phyloP scores from a whole-genome alignment of 2,329 filamentous ascomycete genomes.

The Penicillium corylophilum region DNA sequence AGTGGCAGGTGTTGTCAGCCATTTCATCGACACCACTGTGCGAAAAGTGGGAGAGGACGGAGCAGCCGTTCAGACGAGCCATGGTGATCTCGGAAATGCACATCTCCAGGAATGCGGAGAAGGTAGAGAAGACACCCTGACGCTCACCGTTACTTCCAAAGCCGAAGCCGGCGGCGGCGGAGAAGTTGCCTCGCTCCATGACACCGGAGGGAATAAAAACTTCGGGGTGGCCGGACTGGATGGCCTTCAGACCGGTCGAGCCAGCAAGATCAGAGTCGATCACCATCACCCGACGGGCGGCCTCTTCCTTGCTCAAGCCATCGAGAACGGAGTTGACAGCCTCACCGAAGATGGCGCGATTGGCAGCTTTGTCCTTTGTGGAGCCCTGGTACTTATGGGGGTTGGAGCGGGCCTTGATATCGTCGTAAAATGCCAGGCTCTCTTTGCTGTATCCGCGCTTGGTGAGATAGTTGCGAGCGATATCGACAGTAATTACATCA shows the following conservation, averaged over 20 bases:
- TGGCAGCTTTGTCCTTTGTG: conserved; percentile 37
- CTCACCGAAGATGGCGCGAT: conserved; percentile 41
- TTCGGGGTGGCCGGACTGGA: conserved; percentile 38
- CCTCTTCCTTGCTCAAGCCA: conserved; percentile 38
- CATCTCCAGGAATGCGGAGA: conserved; percentile 44
- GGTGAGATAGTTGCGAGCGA: conserved; percentile 38
- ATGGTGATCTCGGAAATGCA: conserved; percentile 43
- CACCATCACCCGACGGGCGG: conserved; percentile 38
- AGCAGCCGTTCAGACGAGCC: conserved; percentile 40
- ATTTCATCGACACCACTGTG: conserved; percentile 44
- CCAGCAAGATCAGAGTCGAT: conserved; percentile 44
- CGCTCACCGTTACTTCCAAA: conserved; percentile 36
- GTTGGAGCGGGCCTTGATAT: conserved; percentile 33
- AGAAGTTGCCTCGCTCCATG: conserved; percentile 45
- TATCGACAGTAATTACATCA: conserved; percentile 40
- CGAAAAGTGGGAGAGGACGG: conserved; percentile 42
- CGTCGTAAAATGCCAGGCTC: conserved; percentile 36
- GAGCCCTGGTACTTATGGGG: conserved; percentile 36
- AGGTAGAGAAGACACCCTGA: conserved; percentile 43
- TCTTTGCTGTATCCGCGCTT: conserved; percentile 36
- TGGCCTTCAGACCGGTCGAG: conserved; percentile 41
- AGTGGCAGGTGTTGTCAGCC: conserved; percentile 45
- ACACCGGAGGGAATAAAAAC: conserved; percentile 41
- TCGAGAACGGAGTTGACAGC: conserved; percentile 40
- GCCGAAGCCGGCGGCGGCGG: conserved; percentile 41